phyloP scores from a whole-genome alignment of 441 rosid genomes.

The Euphorbia corollata region DNA sequence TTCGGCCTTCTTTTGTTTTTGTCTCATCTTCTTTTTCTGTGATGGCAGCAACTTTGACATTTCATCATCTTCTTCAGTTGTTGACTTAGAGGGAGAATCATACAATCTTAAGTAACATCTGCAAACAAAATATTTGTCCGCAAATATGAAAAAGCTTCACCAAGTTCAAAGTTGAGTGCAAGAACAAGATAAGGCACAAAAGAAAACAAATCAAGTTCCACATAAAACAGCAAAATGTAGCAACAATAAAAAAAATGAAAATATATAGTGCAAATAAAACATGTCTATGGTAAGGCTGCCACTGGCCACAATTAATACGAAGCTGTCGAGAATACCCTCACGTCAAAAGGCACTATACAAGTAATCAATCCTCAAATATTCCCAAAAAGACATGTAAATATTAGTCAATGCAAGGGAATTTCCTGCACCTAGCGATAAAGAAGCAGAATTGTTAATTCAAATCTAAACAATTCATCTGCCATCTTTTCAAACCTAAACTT shows the following conservation, averaged over 20 bases:
- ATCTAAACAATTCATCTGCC: not conserved
- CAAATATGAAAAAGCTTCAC: not conserved
- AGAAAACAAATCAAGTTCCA: not conserved
- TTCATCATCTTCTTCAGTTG: slow-evolving; percentile 67
- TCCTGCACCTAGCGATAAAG: slow-evolving; percentile 2
- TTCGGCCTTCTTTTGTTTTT: slow-evolving; percentile 92
- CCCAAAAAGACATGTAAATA: not conserved
- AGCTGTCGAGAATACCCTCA: not conserved
- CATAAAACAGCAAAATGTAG: not conserved
- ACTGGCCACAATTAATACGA: not conserved
- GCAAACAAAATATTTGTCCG: slow-evolving; percentile 28
- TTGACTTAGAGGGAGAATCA: slow-evolving; percentile 75
- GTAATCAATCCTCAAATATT: not conserved
- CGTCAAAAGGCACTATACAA: not conserved
- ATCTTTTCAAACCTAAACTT: not conserved
- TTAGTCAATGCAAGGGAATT: not conserved
- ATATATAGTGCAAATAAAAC: not conserved
- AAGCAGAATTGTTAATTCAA: not conserved
- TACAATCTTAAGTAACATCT: slow-evolving; percentile 89
- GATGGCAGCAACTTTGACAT: slow-evolving; percentile 79
- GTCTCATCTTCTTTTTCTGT: slow-evolving; percentile 88
- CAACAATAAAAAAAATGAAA: not conserved
- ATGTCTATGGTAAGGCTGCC: not conserved
- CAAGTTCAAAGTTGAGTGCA: not conserved
- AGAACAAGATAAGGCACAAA: not conserved